Evolutionary conservation across 768 basidiomycete species (phyloP).

Genomic region (Hemileccinum impolitum): DNA sequence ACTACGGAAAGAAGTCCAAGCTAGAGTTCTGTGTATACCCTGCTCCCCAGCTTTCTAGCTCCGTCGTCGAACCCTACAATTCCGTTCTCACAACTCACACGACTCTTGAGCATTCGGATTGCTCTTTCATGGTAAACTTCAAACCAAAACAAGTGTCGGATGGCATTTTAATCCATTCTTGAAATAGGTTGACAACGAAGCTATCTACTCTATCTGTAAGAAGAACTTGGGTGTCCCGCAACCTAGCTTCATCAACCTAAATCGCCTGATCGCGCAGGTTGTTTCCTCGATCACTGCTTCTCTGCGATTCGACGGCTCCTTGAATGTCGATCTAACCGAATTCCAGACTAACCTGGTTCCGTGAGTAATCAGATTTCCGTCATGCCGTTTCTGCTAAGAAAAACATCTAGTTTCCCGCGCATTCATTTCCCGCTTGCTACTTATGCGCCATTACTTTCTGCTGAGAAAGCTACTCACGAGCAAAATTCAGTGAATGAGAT

Average conservation of each 20-base stretch:
- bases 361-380: conserved; percentile 44
- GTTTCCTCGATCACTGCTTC: conserved; percentile 98
- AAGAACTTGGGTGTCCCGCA: conserved; percentile 80
- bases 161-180: conserved; percentile 7
- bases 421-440: conserved; percentile 98
- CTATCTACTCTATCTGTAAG: conserved; percentile 99
- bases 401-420: conserved; percentile 74
- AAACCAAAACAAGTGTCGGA: not conserved
- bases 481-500: conserved; percentile 97
- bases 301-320: conserved; percentile 92
- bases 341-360: conserved; percentile 99
- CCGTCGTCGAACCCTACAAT: conserved; percentile 99
- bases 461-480: conserved; percentile 93
- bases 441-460: conserved; percentile 92
- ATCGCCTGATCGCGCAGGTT: conserved; percentile 96
- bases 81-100: conserved; percentile 97
- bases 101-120: conserved; percentile 99
- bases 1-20: conserved; percentile 99
- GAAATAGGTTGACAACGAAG: conserved; percentile 91
- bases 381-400: conserved; percentile 1
- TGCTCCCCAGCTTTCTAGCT: conserved; percentile 89
- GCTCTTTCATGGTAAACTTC: conserved; percentile 89
- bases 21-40: conserved; percentile 98
- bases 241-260: conserved; percentile 91
- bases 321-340: conserved; percentile 97